phyloP scores from a whole-genome alignment of 1,284 basidiomycete genomes.

The Sphaerobolus stellatus region DNA sequence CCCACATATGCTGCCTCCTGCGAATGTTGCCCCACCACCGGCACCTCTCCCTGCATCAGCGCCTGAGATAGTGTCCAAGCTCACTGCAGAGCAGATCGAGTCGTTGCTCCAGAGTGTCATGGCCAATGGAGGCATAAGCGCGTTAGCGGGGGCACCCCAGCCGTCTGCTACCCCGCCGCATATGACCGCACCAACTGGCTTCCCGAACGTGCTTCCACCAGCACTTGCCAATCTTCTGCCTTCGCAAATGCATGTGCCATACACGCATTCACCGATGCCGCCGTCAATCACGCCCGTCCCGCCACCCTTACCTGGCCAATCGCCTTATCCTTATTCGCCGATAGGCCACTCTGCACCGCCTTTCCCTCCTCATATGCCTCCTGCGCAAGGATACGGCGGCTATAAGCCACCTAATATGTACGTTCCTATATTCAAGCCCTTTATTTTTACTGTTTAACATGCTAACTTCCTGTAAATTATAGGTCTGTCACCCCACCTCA shows the following conservation, averaged over 20 bases:
- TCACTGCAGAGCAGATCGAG: constrained; percentile 15
- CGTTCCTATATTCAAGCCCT: no score
- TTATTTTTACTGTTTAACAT: no score
- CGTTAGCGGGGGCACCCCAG: constrained; percentile 13
- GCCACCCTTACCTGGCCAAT: constrained; percentile 15
- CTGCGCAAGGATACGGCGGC: background rate
- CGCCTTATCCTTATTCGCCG: constrained; percentile 12
- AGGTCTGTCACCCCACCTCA: constrained; percentile 10
- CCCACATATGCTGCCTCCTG: background rate
- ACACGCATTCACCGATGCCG: no score
- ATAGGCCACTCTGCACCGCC: constrained; percentile 6
- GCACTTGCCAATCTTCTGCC: constrained; percentile 9
- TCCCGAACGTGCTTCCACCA: background rate
- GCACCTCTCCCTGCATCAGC: constrained; percentile 6
- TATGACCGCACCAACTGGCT: constrained; percentile 16
- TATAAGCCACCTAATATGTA: no score
- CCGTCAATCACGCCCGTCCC: constrained; percentile 1
- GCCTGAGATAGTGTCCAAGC: constrained; percentile 12
- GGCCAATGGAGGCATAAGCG: constrained; percentile 13
- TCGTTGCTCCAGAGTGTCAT: constrained; percentile 14
- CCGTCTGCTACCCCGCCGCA: constrained; percentile 17
- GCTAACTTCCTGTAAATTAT: no score
- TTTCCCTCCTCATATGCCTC: constrained; percentile 8
- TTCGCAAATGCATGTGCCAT: no score
- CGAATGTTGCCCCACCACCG: constrained; percentile 1